These are phyloP conservation scores for Misopates orontium DNA, from an alignment of 257 asterid species.

Conservation along the genomic window DNA sequence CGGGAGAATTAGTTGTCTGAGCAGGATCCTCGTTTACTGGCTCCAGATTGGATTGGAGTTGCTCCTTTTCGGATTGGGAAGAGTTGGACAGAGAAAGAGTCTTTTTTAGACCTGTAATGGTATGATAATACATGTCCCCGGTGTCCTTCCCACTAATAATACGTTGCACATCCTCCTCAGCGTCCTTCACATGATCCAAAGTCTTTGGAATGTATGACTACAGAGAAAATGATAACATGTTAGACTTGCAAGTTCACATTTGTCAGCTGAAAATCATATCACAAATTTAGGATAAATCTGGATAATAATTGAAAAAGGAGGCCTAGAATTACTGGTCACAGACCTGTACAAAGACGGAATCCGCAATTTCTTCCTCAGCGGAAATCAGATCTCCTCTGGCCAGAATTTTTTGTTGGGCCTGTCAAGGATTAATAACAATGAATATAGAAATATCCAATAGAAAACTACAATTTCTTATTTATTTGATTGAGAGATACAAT, in stretches of 20 bases:
- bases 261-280: too few species aligned
- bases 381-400: slow-evolving; percentile 80
- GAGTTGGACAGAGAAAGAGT: slow-evolving; percentile 50
- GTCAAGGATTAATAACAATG: slow-evolving; percentile 9
- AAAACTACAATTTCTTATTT: slow-evolving; percentile 18
- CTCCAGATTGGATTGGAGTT: slow-evolving; percentile 22
- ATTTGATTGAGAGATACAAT: slow-evolving; percentile 4
- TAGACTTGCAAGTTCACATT: not conserved
- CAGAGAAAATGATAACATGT: not conserved
- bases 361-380: slow-evolving; percentile 91
- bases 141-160: slow-evolving; percentile 78
- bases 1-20: slow-evolving; percentile 9
- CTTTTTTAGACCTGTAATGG: slow-evolving; percentile 85
- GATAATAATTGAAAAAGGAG: not conserved
- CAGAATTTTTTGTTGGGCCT: slow-evolving; percentile 80
- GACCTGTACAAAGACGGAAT: slow-evolving; percentile 87
- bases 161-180: slow-evolving; percentile 83
- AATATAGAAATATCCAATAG: slow-evolving; percentile 4
- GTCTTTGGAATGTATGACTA: slow-evolving; percentile 92
- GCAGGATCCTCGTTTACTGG: slow-evolving; percentile 25
- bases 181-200: slow-evolving; percentile 73
- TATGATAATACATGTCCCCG: slow-evolving; percentile 74
- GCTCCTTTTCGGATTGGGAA: slow-evolving; percentile 41
- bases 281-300: too few species aligned
- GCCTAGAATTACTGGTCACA: not conserved